Percentiles rank a stretch among this genome's conserved stretches.
Conservation (phyloP, 2,329 filamentous ascomycete genomes). For the Penicillium sp. region DNA sequence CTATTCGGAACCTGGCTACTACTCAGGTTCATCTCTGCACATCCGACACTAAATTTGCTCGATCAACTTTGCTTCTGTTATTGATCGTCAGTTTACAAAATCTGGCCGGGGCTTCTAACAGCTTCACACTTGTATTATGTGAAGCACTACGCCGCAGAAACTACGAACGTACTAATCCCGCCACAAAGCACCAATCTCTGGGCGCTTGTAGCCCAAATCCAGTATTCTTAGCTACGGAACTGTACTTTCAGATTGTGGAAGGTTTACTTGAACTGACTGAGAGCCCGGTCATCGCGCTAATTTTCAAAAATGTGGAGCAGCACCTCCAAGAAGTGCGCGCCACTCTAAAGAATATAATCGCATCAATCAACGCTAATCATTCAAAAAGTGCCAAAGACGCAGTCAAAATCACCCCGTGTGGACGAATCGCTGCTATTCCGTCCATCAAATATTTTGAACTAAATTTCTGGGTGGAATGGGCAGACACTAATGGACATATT, state of each 20-base stretch:
- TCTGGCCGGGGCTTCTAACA: background rate
- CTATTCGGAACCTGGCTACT: background rate
- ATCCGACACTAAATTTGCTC: background rate
- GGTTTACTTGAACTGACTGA: background rate
- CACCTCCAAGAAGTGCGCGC: background rate
- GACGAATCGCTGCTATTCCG: background rate
- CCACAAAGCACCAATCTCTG: background rate
- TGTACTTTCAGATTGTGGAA: background rate
- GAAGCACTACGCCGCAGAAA: background rate
- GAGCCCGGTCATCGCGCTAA: background rate
- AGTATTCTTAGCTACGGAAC: background rate
- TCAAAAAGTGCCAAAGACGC: background rate
- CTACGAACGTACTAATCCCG: background rate
- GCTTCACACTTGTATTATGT: background rate
- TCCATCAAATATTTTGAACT: background rate
- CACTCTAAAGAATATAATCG: background rate
- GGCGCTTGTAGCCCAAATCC: background rate
- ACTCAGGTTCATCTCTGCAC: background rate
- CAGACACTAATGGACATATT: background rate
- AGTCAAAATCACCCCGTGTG: background rate
- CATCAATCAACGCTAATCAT: background rate
- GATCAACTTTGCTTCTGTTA: background rate
- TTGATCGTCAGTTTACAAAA: background rate
- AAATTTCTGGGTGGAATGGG: background rate
- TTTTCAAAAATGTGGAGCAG: background rate